Conservation (phyloP, 495 filamentous ascomycete species). For the Lasiosphaeria hispida region DNA sequence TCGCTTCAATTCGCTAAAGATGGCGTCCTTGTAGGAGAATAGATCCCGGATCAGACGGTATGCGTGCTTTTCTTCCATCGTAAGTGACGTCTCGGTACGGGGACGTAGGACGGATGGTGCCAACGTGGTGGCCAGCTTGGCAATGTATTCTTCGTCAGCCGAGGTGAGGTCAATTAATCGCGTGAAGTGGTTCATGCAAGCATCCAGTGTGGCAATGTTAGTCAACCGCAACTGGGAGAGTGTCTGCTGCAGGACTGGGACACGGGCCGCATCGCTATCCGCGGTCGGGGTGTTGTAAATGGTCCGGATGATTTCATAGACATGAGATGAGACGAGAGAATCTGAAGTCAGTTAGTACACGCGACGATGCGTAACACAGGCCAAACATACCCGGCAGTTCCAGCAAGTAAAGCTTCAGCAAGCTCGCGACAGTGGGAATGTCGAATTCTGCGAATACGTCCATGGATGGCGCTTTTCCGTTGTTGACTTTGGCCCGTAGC, state of each 20-base stretch:
- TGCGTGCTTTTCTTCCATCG: constrained; percentile 90
- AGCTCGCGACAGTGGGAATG: constrained; percentile 87
- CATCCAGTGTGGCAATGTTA: constrained; percentile 97
- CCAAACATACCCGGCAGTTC: constrained; percentile 79
- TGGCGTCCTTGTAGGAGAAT: constrained; percentile 87
- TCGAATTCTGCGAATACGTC: constrained; percentile 83
- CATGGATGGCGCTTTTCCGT: constrained; percentile 74
- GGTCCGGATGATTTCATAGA: constrained; percentile 98
- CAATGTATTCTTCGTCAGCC: constrained; percentile 83
- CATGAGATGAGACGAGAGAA: constrained; percentile 94
- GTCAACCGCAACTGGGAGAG: constrained; percentile 91
- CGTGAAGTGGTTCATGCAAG: constrained; percentile 96
- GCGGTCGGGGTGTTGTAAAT: constrained; percentile 86
- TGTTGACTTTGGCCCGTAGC: constrained; percentile 78
- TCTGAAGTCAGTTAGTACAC: constrained; percentile 51
- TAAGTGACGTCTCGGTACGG: constrained; percentile 78
- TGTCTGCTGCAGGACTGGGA: constrained; percentile 93
- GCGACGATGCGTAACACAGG: not conserved
- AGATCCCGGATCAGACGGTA: constrained; percentile 92
- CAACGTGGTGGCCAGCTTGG: constrained; percentile 72
- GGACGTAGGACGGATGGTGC: constrained; percentile 88
- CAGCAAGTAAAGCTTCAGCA: constrained; percentile 91
- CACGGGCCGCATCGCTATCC: constrained; percentile 66
- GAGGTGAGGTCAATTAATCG: constrained; percentile 95
- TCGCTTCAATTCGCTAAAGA: constrained; percentile 95